A percentile compares a stretch with the other conserved stretches of the same genome.
These are phyloP conservation scores for Simmondsia chinensis DNA, from an alignment of 148 eudicot species.

Conservation along the genomic window DNA sequence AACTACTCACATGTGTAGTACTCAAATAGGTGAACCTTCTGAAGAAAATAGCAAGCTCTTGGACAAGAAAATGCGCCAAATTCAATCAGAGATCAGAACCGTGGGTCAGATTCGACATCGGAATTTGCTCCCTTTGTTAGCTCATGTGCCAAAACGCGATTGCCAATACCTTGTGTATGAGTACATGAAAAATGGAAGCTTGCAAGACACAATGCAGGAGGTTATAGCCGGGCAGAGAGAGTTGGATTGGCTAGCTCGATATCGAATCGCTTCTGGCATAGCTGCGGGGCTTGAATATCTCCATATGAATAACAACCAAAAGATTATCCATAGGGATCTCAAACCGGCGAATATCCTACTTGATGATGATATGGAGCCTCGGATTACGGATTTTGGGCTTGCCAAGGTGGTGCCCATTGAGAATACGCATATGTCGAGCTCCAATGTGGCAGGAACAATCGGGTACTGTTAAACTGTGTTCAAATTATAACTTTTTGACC, in stretches of 20 bases:
- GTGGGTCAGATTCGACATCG: slow-evolving; percentile 90
- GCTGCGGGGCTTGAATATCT: slow-evolving; percentile 91
- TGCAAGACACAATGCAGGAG: slow-evolving; percentile 44
- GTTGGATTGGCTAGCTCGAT: slow-evolving; percentile 60
- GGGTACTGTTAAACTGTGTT: too few relatives aligned
- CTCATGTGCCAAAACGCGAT: slow-evolving; percentile 69
- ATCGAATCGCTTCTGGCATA: slow-evolving; percentile 54
- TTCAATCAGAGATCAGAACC: slow-evolving; percentile 67
- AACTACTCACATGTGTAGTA: too few relatives aligned
- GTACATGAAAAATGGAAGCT: slow-evolving; percentile 91
- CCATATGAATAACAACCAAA: slow-evolving; percentile 48
- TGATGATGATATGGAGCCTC: slow-evolving; percentile 89
- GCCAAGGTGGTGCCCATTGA: slow-evolving; percentile 71
- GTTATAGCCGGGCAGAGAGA: slow-evolving; percentile 31
- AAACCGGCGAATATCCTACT: slow-evolving; percentile 80
- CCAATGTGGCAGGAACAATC: slow-evolving; percentile 72
- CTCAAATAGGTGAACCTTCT: slow-evolving; percentile 38
- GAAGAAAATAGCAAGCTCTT: slow-evolving; percentile 73
- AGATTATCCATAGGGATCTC: slow-evolving; percentile 82
- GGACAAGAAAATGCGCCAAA: slow-evolving; percentile 68
- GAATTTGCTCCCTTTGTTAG: slow-evolving; percentile 71
- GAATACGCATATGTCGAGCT: slow-evolving; percentile 56
- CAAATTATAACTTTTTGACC: too few relatives aligned
- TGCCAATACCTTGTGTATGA: slow-evolving; percentile 85
- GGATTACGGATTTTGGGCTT: slow-evolving; percentile 86